These are phyloP conservation scores for Eutypa lata DNA, from an alignment of 2,329 filamentous ascomycete genomes.

Conservation along the genomic window DNA sequence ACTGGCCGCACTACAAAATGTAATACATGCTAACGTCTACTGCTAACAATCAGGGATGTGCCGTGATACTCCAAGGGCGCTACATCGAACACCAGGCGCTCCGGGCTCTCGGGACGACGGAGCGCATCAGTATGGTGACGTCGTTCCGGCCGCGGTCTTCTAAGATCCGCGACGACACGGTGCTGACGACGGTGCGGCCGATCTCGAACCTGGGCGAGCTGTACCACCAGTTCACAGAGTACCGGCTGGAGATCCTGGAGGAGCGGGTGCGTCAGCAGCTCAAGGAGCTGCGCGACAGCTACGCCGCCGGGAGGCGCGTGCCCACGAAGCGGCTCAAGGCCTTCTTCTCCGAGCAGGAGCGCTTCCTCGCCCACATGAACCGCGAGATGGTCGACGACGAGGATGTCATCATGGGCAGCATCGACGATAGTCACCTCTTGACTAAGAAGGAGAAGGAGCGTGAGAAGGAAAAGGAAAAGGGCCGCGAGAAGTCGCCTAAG, in stretches of 20 bases:
- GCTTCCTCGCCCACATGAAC: constrained; percentile 32
- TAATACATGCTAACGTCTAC: constrained; percentile 11
- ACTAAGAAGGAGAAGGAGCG: constrained; percentile 5
- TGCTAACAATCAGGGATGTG: constrained; percentile 46
- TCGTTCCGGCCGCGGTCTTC: constrained; percentile 59
- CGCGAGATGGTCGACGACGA: constrained; percentile 30
- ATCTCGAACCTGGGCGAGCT: constrained; percentile 56
- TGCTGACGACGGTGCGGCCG: constrained; percentile 56
- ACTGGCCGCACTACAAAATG: constrained; percentile 7
- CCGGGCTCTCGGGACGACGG: constrained; percentile 53
- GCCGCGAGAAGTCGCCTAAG: too few relatives aligned
- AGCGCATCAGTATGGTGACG: constrained; percentile 65
- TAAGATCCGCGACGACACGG: constrained; percentile 55
- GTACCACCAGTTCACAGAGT: constrained; percentile 60
- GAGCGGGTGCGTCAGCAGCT: constrained; percentile 50
- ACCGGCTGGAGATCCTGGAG: constrained; percentile 61
- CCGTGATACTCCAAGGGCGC: constrained; percentile 63
- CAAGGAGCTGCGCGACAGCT: constrained; percentile 36
- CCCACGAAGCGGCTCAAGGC: constrained; percentile 26
- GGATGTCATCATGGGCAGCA: constrained; percentile 17
- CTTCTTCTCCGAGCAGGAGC: constrained; percentile 30
- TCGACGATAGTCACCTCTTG: constrained; percentile 21
- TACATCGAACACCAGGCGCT: constrained; percentile 66
- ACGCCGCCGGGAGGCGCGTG: constrained; percentile 21
- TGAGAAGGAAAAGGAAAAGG: constrained; percentile 2